These are phyloP conservation scores for Acorus gramineus DNA, from an alignment of 106 monocot genomes.

Conservation along the genomic window DNA sequence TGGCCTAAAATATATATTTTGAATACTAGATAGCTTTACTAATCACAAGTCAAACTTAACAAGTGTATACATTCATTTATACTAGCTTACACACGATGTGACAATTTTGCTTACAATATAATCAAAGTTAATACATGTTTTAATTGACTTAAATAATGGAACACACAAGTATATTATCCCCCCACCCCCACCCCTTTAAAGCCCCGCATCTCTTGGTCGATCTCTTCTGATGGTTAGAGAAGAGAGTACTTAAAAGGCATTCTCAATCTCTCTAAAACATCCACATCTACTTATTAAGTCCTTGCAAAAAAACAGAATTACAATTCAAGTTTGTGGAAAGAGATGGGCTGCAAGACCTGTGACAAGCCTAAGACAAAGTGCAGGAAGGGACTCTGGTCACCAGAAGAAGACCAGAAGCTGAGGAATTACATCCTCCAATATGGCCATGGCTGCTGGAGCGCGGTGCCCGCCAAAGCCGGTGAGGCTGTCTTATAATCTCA, in stretches of 20 bases:
- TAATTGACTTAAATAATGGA: too few relatives aligned
- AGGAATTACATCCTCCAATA: conserved; percentile 23
- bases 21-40: too few relatives aligned
- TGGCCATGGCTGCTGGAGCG: conserved; percentile 36
- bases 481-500: neutral
- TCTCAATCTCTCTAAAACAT: conserved; percentile 22
- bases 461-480: conserved; percentile 30
- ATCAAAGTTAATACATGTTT: too few relatives aligned
- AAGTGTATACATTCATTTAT: too few relatives aligned
- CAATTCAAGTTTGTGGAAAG: conserved; percentile 9
- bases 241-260: conserved; percentile 26
- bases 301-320: conserved; percentile 2
- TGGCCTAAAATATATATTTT: too few relatives aligned
- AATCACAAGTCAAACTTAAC: too few relatives aligned
- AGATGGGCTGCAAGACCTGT: conserved; percentile 19
- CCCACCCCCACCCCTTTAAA: too few relatives aligned
- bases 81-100: too few relatives aligned
- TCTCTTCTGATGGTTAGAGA: too few relatives aligned
- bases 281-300: neutral
- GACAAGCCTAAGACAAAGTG: conserved; percentile 23
- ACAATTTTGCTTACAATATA: too few relatives aligned
- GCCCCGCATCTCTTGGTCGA: too few relatives aligned
- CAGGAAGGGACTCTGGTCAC: conserved; percentile 32
- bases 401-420: conserved; percentile 37
- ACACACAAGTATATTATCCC: too few relatives aligned